Evolutionary conservation across 768 basidiomycete species (phyloP), one percentile per base, ranked within the genome.

Genomic region (Podaxis carcinomalis): DNA sequence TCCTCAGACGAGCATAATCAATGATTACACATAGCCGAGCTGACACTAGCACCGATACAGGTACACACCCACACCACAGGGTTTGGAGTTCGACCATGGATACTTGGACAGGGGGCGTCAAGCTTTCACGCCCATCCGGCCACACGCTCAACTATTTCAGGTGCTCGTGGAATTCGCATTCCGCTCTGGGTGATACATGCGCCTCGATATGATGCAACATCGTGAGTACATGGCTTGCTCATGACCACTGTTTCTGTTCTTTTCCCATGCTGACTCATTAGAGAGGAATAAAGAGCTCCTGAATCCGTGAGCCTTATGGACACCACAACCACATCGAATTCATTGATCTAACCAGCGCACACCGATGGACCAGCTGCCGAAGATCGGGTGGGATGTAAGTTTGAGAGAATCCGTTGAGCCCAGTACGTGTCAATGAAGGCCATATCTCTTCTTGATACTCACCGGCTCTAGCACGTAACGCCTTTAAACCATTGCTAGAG

Each of bases 401-500:
- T 49, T 49, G 47, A 49, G 47, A 23, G 19, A 49, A 49, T 23
- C 21, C 9, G 10, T 0, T 5, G 47, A 28, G 9, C 37, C 54
- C 19, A 55, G 54, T 55, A 28, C 11, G 54, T 55, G 21, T 2
- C n/a, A 6, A 6, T 16, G 16, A 11, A 25, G n/a, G 35, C 28
- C 39, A 25, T 27, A 1, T 5, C 13, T 7, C 39, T 14, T 7
- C 19, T 36, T 35, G 57, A 0, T 39, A 16, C 14, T 46, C 39
- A 27, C 32, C 7, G 53, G 47, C 37, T 47, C 50, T 61, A 87
- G 85, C 85, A 23, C 66, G 77, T 40, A 70, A 70, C 14, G 79
- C 79, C 1, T 83, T 87, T 56, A 68, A 75, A 14, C 84, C 83
- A 0, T 62, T 85, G 9, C 70, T 88, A 9, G 79, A 83, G 62